A percentile compares a stretch with the other conserved stretches of the same genome.
Evolutionary conservation across 495 filamentous ascomycete genomes (phyloP).

Genomic region (Aspergillus biplanus): DNA sequence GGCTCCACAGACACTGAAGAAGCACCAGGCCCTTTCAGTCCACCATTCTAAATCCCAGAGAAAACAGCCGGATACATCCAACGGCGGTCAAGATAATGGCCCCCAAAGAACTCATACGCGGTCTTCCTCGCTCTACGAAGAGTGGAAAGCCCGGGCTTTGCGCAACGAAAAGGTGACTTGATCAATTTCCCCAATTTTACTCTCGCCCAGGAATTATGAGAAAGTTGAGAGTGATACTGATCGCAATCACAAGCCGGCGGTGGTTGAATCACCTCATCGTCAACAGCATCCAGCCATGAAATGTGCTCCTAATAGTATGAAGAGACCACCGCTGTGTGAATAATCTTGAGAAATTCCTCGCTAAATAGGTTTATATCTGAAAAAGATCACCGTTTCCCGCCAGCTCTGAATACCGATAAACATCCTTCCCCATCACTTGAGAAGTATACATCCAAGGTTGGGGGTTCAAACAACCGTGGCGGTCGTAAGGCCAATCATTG

Average conservation of each 20-base stretch:
- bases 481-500: constrained; percentile 1
- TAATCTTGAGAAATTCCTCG: not conserved
- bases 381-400: not conserved
- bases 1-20: constrained; percentile 19
- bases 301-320: too few relatives aligned
- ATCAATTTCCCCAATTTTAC: not conserved
- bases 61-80: not conserved
- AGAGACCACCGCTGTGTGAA: too few relatives aligned
- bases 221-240: too few relatives aligned
- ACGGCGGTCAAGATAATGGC: constrained; percentile 2
- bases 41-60: not conserved
- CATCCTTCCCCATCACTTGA: not conserved
- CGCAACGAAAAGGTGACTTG: constrained; percentile 3
- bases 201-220: too few relatives aligned
- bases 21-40: constrained; percentile 1
- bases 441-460: not conserved
- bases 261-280: too few relatives aligned
- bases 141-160: constrained; percentile 24
- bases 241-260: too few relatives aligned
- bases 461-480: not conserved
- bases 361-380: not conserved
- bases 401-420: not conserved
- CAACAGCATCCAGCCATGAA: too few relatives aligned
- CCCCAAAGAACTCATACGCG: constrained; percentile 13
- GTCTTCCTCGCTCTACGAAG: constrained; percentile 24